Conservation (phyloP, 2,329 filamentous ascomycete species). For the Colletotrichum ledebouriae region DNA sequence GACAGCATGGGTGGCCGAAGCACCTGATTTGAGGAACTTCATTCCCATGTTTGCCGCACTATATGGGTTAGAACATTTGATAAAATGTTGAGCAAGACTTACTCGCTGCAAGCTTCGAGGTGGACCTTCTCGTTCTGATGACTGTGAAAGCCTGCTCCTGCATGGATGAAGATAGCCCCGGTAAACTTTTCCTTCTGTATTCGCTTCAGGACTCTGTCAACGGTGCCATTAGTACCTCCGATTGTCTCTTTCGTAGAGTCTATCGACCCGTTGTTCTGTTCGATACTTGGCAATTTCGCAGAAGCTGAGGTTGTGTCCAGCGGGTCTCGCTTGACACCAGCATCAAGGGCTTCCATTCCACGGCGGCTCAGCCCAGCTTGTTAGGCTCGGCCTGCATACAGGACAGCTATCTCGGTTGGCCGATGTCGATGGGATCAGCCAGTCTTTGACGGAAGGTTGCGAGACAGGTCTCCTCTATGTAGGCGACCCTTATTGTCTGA, state of each 20-base stretch:
- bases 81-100: conserved; percentile 52
- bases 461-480: no score
- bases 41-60: conserved; percentile 90
- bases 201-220: conserved; percentile 56
- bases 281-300: no score
- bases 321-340: conserved; percentile 12
- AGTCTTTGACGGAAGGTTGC: no score
- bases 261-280: not conserved
- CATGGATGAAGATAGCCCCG: conserved; percentile 93
- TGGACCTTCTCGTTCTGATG: conserved; percentile 86
- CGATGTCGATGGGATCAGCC: not conserved
- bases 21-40: conserved; percentile 82
- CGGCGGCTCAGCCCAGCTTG: not conserved
- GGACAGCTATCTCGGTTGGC: not conserved
- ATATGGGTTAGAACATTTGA: not conserved
- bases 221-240: conserved; percentile 55
- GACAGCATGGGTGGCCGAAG: conserved; percentile 86
- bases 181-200: conserved; percentile 54
- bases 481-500: no score
- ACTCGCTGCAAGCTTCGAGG: conserved; percentile 90
- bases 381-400: not conserved
- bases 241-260: conserved; percentile 1
- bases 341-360: conserved; percentile 31
- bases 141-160: conserved; percentile 95
- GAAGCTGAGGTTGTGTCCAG: not conserved